phyloP scores from a whole-genome alignment of 805 yeast genomes.

The Starmerella khaoyaiensis region DNA sequence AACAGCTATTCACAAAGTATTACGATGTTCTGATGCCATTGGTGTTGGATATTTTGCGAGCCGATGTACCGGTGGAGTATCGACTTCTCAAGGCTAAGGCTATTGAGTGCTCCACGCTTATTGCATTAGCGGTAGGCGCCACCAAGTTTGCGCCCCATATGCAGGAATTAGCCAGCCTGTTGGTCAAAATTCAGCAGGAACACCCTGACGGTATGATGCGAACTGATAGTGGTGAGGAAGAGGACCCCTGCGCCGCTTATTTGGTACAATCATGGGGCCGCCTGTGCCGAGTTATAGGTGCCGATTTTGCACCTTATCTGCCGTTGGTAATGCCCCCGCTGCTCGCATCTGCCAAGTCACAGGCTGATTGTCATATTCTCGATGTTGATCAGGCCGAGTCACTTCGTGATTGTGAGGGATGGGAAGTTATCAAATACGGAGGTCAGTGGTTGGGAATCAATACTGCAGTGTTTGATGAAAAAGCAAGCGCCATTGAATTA shows the following conservation, averaged over 20 bases:
- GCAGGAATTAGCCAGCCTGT: conserved; percentile 55
- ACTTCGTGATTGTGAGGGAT: conserved; percentile 73
- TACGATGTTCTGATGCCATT: conserved; percentile 91
- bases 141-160: conserved; percentile 72
- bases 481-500: conserved; percentile 82
- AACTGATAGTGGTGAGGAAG: conserved; percentile 33
- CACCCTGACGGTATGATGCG: conserved; percentile 13
- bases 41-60: conserved; percentile 59
- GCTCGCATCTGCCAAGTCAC: conserved; percentile 69
- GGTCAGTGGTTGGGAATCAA: conserved; percentile 93
- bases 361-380: conserved; percentile 76
- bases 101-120: conserved; percentile 87
- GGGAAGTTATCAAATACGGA: conserved; percentile 84
- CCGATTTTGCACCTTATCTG: conserved; percentile 71
- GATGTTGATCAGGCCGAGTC: conserved; percentile 81
- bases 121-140: conserved; percentile 89
- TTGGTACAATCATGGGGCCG: conserved; percentile 95
- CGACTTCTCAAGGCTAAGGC: conserved; percentile 79
- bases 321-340: conserved; percentile 84
- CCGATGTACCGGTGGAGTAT: conserved; percentile 69
- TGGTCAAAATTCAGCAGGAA: conserved; percentile 51
- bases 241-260: conserved; percentile 78
- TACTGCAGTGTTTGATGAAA: conserved; percentile 87
- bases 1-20: conserved; percentile 73
- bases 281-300: conserved; percentile 72